Evolutionary conservation across 352 stramenopile species (phyloP).

Genomic region (Phytophthora constricta): DNA sequence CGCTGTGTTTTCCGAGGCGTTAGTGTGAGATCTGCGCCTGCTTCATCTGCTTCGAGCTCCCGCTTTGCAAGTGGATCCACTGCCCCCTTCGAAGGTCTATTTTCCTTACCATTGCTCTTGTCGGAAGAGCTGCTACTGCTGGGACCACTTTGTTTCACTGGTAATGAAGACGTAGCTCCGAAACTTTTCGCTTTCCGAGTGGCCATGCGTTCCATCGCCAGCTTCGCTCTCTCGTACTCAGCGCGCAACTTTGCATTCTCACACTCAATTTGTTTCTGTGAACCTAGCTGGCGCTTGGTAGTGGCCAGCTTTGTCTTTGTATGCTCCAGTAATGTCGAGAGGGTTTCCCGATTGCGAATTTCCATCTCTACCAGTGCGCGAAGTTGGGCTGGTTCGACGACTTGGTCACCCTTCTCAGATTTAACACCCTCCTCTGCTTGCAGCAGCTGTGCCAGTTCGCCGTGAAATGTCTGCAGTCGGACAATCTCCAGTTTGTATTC

Average conservation of each 20-base stretch:
- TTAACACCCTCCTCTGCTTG: conserved; percentile 5
- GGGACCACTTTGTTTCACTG: conserved; percentile 15
- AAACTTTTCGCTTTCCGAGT: conserved; percentile 36
- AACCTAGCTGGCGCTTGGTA: conserved; percentile 48
- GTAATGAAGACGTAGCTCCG: conserved; percentile 4
- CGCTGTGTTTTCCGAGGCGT: conserved; percentile 42
- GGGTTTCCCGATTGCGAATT: conserved; percentile 34
- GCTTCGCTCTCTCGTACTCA: conserved; percentile 69
- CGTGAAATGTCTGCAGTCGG: conserved; percentile 38
- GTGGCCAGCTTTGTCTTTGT: conserved; percentile 36
- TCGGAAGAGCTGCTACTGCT: conserved; percentile 23
- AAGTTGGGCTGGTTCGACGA: conserved; percentile 38
- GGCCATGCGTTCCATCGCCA: conserved; percentile 72
- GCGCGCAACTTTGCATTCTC: conserved; percentile 62
- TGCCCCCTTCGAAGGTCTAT: not conserved
- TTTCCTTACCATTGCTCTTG: conserved; percentile 23
- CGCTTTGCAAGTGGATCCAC: conserved; percentile 25
- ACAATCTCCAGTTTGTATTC: conserved; percentile 27
- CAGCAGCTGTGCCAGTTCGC: conserved; percentile 49
- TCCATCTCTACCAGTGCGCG: conserved; percentile 46
- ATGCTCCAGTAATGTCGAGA: conserved; percentile 31
- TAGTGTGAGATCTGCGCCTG: conserved; percentile 10
- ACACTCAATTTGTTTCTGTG: conserved; percentile 44
- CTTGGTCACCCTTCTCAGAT: not conserved
- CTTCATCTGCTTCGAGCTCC: conserved; percentile 23